Percentiles rank a stretch among this genome's conserved stretches.
These are phyloP conservation scores for Leptodontidium sp. DNA, from an alignment of 2,329 filamentous ascomycete genomes.

Conservation along the genomic window DNA sequence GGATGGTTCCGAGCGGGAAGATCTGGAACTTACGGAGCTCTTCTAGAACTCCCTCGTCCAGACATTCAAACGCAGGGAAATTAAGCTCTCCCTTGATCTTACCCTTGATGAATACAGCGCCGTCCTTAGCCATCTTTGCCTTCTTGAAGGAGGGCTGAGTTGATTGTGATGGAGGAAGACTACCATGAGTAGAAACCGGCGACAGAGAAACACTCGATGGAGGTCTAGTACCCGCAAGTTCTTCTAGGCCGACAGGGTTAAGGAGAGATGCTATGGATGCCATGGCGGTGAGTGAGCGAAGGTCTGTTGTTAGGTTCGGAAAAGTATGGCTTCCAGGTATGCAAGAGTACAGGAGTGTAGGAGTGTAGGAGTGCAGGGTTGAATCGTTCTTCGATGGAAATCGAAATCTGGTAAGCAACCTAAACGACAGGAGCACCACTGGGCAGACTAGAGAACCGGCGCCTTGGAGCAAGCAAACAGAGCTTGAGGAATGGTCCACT, in stretches of 20 bases:
- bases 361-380: constrained; percentile 18
- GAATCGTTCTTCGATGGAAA: constrained; percentile 37
- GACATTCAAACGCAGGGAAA: constrained; percentile 76
- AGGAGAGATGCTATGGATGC: constrained; percentile 71
- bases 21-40: constrained; percentile 72
- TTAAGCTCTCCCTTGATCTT: constrained; percentile 72
- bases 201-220: constrained; percentile 51
- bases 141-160: constrained; percentile 49
- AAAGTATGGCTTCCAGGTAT: constrained; percentile 37
- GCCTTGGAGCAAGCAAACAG: constrained; percentile 42
- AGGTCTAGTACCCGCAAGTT: constrained; percentile 52
- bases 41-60: constrained; percentile 63
- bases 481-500: constrained; percentile 36
- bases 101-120: constrained; percentile 67
- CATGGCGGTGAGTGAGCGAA: constrained; percentile 55
- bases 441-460: constrained; percentile 36
- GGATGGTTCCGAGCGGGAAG: constrained; percentile 69
- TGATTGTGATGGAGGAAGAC: constrained; percentile 36
- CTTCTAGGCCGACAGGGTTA: constrained; percentile 60
- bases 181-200: constrained; percentile 41
- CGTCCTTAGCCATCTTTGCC: constrained; percentile 72
- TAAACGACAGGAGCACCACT: constrained; percentile 31
- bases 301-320: constrained; percentile 33
- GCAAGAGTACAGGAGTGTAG: constrained; percentile 32
- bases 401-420: constrained; percentile 28